Evolutionary conservation across 2,329 filamentous ascomycete genomes (phyloP).

Genomic region (Volutella citrinella): DNA sequence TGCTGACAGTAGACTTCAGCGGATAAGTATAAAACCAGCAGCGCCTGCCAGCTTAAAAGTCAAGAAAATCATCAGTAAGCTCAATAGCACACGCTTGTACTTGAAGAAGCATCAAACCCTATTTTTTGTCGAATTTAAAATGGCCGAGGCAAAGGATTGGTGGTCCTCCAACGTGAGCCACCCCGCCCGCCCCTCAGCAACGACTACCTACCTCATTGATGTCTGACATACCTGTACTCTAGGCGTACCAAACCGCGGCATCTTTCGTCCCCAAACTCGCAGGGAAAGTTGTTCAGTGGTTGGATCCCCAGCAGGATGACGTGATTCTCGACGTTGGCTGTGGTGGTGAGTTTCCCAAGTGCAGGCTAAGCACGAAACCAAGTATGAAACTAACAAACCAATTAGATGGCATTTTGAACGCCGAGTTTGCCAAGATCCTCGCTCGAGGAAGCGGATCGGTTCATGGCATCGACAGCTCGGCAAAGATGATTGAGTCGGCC

Average conservation of each 20-base stretch:
- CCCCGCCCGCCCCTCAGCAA: no score
- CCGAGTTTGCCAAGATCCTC: conserved; percentile 48
- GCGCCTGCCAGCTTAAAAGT: no score
- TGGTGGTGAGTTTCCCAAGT: conserved; percentile 52
- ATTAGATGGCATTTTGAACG: conserved; percentile 56
- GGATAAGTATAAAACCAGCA: conserved; percentile 18
- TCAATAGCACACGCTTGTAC: no score
- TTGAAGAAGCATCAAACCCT: no score
- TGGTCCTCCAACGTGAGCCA: conserved; percentile 28
- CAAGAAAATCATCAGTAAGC: no score
- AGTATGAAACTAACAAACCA: not conserved
- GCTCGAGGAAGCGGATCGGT: conserved; percentile 45
- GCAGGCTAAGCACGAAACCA: no score
- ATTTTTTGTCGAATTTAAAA: conserved; percentile 3
- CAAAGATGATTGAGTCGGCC: conserved; percentile 56
- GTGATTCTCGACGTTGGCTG: conserved; percentile 61
- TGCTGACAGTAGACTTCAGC: no score
- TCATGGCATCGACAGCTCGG: conserved; percentile 58
- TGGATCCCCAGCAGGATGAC: conserved; percentile 57
- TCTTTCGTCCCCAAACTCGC: conserved; percentile 63
- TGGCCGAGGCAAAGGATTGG: conserved; percentile 24
- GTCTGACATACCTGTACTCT: conserved; percentile 15
- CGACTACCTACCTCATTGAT: not conserved
- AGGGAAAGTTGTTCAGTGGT: conserved; percentile 54
- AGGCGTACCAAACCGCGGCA: conserved; percentile 60